Evolutionary conservation across 176 grass and related monocot genomes (phyloP), one percentile per base, ranked within the genome.

Genomic region (Aegilops umbellulata): DNA sequence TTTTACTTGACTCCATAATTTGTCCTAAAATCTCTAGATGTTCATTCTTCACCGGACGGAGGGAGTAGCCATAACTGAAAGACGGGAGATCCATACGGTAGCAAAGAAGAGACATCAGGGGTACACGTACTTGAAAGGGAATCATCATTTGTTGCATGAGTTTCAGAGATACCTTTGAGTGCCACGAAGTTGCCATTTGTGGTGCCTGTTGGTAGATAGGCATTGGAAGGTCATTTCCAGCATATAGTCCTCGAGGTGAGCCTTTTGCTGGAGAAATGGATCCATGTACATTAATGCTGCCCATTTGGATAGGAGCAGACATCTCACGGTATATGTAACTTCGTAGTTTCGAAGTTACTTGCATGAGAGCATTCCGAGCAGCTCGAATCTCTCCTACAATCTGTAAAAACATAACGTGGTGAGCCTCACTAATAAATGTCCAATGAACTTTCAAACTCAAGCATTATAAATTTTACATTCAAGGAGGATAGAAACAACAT

Each of bases 351-450:
- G 78, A 65, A 81, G 97, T 96, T 65, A 99, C 86, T 80, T 96
- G 92, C 67, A 96, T 58, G 24, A 99, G 92, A 80, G 97, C 97
- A 90, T 94, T 95, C 31, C 97, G 84, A 51, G 97, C 97, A 85
- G 92, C 92, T 92, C 90, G 92, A 85, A 99, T 96, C 75, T 95
- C 97, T 82, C 97, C 97, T 57, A 99, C 92, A 95, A 99, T 99
- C 97, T 99, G 78, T 65, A 86, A 87, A 31, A 71, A 78, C n/a
- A 85, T 30, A 65, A 47, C 35, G 26, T 29, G 7, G 9, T 65
- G 20, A 89, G 19, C 44, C 64, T 71, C 31, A 27, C 41, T 60
- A 46, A 82, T 76, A 83, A 69, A 78, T 44, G 32, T 32, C 16
- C 55, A 84, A 72, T 31, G 10, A 58, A 78, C 15, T 79, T 79